phyloP scores from a whole-genome alignment of 176 grass and related monocot genomes.

The Bromus sterilis region DNA sequence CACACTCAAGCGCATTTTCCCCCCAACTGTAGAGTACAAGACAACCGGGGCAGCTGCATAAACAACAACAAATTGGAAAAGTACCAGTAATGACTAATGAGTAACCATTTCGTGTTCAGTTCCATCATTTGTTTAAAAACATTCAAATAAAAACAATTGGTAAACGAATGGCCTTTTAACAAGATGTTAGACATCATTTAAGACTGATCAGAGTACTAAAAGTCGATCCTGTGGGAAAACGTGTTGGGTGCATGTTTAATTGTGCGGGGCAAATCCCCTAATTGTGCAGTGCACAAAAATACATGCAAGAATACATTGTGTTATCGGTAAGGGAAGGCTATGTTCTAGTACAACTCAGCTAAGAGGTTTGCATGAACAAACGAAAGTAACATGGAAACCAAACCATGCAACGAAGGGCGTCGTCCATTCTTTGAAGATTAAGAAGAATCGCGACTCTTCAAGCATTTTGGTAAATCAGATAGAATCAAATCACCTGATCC shows the following conservation, averaged over 20 bases:
- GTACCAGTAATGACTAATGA: not conserved
- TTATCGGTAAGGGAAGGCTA: not conserved
- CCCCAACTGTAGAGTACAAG: not conserved
- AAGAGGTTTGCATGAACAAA: slow-evolving; percentile 5
- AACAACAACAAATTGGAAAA: not conserved
- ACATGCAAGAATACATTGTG: not conserved
- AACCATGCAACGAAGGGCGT: not conserved
- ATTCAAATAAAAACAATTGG: too few relatives aligned
- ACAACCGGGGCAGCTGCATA: not conserved
- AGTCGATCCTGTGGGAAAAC: not conserved
- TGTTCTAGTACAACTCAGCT: not conserved
- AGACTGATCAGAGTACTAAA: not conserved
- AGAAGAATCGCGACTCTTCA: not conserved
- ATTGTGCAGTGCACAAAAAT: not conserved
- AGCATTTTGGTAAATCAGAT: not conserved
- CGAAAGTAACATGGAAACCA: not conserved
- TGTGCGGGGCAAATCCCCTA: too few relatives aligned
- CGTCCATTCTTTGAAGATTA: not conserved
- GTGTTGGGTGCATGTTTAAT: not conserved
- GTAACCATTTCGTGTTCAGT: not conserved
- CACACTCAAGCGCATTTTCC: not conserved
- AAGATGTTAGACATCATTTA: not conserved
- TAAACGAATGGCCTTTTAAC: too few relatives aligned
- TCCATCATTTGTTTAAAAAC: not conserved
- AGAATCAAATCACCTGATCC: slow-evolving; percentile 19